Conservation (phyloP, 305 asterid genomes). For the Striga hermonthica region DNA sequence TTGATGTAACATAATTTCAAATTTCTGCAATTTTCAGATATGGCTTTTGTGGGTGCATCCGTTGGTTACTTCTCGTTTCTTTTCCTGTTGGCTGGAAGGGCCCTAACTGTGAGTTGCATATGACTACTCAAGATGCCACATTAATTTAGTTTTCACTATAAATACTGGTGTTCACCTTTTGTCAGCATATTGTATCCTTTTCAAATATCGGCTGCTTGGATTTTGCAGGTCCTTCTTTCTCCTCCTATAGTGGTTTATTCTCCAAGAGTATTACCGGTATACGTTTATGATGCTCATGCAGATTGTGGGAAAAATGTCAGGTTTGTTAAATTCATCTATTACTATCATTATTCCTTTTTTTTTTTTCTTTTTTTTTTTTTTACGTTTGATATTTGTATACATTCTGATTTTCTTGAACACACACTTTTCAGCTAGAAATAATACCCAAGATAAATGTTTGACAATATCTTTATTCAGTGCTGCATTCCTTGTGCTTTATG, state of each 20-base stretch:
- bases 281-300: constrained; percentile 99
- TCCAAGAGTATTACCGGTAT: constrained; percentile 96
- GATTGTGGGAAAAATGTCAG: constrained; percentile 99
- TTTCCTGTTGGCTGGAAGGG: constrained; percentile 96
- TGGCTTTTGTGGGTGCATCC: constrained; percentile 93
- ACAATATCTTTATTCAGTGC: constrained; percentile 53
- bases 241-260: constrained; percentile 99
- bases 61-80: constrained; percentile 99
- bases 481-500: constrained; percentile 96
- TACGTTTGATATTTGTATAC: constrained; percentile 9
- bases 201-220: not conserved
- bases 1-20: constrained; percentile 22
- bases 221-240: constrained; percentile 87
- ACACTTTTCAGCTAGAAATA: constrained; percentile 18
- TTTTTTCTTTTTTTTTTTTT: too few relatives aligned
- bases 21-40: constrained; percentile 47
- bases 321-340: constrained; percentile 44
- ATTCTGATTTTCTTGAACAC: constrained; percentile 16
- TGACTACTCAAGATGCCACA: constrained; percentile 25
- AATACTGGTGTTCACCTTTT: constrained; percentile 4
- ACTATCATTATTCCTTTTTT: constrained; percentile 23
- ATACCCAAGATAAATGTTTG: constrained; percentile 31
- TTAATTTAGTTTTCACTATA: constrained; percentile 1
- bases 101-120: constrained; percentile 83
- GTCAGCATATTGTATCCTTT: not conserved